Conservation (phyloP, 2,329 filamentous ascomycete genomes). For the Alternaria metachromatica region DNA sequence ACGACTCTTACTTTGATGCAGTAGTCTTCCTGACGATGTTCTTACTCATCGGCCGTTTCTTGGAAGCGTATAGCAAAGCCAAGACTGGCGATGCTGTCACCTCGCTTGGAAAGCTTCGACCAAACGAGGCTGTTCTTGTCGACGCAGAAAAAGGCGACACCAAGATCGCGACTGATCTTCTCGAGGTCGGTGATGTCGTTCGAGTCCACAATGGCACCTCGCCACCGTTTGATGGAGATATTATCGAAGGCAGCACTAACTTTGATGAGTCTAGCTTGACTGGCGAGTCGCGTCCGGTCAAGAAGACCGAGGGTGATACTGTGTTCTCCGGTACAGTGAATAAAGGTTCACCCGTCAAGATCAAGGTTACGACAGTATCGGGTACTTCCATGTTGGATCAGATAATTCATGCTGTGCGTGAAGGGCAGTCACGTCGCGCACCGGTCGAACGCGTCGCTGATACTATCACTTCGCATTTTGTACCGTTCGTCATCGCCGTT, state of each 20-base stretch:
- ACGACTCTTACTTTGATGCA: slow-evolving; percentile 79
- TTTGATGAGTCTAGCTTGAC: slow-evolving; percentile 95
- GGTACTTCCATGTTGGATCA: slow-evolving; percentile 80
- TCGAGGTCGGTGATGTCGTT: slow-evolving; percentile 65
- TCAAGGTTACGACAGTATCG: slow-evolving; percentile 68
- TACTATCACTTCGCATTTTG: slow-evolving; percentile 76
- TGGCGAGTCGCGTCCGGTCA: slow-evolving; percentile 73
- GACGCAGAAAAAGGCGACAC: slow-evolving; percentile 50
- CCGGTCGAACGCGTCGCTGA: slow-evolving; percentile 79
- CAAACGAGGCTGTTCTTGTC: slow-evolving; percentile 76
- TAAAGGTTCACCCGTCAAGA: slow-evolving; percentile 67
- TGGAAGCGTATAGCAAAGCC: slow-evolving; percentile 90
- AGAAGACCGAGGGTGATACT: slow-evolving; percentile 67
- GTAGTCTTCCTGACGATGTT: slow-evolving; percentile 93
- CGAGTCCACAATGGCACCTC: slow-evolving; percentile 79
- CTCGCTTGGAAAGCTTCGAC: slow-evolving; percentile 77
- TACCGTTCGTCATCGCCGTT: slow-evolving; percentile 72
- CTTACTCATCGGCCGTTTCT: slow-evolving; percentile 73
- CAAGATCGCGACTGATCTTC: slow-evolving; percentile 68
- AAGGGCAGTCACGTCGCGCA: slow-evolving; percentile 77
- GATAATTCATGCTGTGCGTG: slow-evolving; percentile 77
- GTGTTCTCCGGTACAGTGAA: slow-evolving; percentile 80
- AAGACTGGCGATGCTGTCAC: slow-evolving; percentile 87
- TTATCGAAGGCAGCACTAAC: slow-evolving; percentile 63
- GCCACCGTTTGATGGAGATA: slow-evolving; percentile 79